A percentile compares a stretch with the other conserved stretches of the same genome.
Evolutionary conservation across 1,284 basidiomycete species (phyloP).

Genomic region (Mixia osmundae): DNA sequence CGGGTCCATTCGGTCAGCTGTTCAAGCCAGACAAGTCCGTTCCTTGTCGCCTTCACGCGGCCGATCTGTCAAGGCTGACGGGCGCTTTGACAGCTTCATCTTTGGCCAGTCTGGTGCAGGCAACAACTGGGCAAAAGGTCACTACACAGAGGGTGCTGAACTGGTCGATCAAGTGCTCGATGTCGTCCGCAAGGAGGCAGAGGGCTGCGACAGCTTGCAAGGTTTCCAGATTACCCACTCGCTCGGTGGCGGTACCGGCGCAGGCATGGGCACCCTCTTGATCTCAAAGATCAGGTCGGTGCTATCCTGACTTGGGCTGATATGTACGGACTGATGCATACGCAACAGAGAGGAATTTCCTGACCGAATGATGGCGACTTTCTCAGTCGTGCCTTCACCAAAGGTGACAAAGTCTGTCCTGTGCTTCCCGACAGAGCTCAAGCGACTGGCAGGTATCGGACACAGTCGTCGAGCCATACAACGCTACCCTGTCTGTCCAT

Average conservation of each 20-base stretch:
- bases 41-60: neutral
- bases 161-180: slow-evolving; percentile 63
- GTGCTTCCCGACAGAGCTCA: slow-evolving; percentile 1
- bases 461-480: slow-evolving; percentile 39
- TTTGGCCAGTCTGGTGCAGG: slow-evolving; percentile 50
- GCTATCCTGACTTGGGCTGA: neutral
- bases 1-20: slow-evolving; percentile 42
- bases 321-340: neutral
- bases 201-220: slow-evolving; percentile 32
- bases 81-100: slow-evolving; percentile 27
- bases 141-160: slow-evolving; percentile 44
- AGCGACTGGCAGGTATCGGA: slow-evolving; percentile 25
- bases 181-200: slow-evolving; percentile 35
- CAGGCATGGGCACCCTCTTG: slow-evolving; percentile 37
- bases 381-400: slow-evolving; percentile 36
- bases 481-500: slow-evolving; percentile 35
- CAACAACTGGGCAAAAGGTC: slow-evolving; percentile 69
- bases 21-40: slow-evolving; percentile 66
- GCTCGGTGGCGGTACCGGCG: slow-evolving; percentile 37
- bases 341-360: slow-evolving; percentile 28
- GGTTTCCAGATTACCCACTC: slow-evolving; percentile 39
- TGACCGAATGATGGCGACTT: slow-evolving; percentile 38
- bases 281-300: slow-evolving; percentile 35
- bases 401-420: slow-evolving; percentile 24
- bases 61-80: neutral